These are phyloP conservation scores for Trichothecium roseum DNA, from an alignment of 2,329 filamentous ascomycete species.

Conservation along the genomic window DNA sequence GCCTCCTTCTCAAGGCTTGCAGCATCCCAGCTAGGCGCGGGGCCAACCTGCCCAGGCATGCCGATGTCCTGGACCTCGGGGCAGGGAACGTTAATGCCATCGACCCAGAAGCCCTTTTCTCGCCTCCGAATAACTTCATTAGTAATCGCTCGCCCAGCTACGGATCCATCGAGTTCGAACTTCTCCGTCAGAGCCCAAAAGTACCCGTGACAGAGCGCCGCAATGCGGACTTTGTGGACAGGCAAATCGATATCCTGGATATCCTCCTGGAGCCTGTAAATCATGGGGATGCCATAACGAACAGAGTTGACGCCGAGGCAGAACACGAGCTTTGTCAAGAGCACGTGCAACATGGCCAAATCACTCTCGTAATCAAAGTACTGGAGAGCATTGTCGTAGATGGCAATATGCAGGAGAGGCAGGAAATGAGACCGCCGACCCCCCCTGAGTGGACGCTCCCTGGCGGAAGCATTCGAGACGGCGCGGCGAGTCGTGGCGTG, in stretches of 20 bases:
- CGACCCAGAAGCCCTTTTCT: slow-evolving; percentile 68
- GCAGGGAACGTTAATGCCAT: slow-evolving; percentile 62
- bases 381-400: slow-evolving; percentile 82
- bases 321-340: slow-evolving; percentile 64
- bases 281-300: slow-evolving; percentile 74
- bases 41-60: slow-evolving; percentile 32
- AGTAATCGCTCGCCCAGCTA: slow-evolving; percentile 59
- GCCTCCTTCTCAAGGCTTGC: slow-evolving; percentile 51
- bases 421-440: slow-evolving; percentile 60
- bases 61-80: slow-evolving; percentile 51
- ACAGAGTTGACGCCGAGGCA: slow-evolving; percentile 75
- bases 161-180: slow-evolving; percentile 64
- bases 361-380: slow-evolving; percentile 63
- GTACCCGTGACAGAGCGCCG: slow-evolving; percentile 81
- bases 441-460: slow-evolving; percentile 43
- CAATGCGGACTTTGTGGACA: slow-evolving; percentile 65
- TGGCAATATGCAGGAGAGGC: slow-evolving; percentile 69
- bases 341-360: slow-evolving; percentile 64
- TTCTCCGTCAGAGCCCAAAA: slow-evolving; percentile 70
- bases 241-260: slow-evolving; percentile 57
- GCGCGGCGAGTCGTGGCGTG: slow-evolving; percentile 44
- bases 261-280: slow-evolving; percentile 79
- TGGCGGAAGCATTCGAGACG: slow-evolving; percentile 55
- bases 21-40: slow-evolving; percentile 34
- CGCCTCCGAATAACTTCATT: slow-evolving; percentile 68